Base-by-base conservation (phyloP, 2,329 filamentous ascomycete species). In the Neodidymelliopsis sp. region DNA sequence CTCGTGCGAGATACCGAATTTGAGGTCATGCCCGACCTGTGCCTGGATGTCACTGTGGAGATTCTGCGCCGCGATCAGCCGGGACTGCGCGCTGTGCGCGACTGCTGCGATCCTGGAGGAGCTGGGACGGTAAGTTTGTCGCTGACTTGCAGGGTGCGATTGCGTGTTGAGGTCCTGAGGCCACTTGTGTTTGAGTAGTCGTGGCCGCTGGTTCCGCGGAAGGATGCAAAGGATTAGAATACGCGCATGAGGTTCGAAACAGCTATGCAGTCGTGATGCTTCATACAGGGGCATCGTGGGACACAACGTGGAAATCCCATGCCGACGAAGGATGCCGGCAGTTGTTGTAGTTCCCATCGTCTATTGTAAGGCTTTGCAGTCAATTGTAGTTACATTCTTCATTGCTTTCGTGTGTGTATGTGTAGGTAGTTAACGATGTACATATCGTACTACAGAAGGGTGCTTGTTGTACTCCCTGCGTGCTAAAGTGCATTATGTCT, bases 211-310 rank as follows among this genome's bases (percentile, higher is more conserved):
- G 12, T 34, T 3, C 43, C 43, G 43, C 29, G 36, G 36, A 35
- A 22, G 36, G 24, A 40, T 39, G 36, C 27, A 33, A n/a, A n/a
- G 25, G 33, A 45, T 31, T 18, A 33, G 20, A 15, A 33, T 22
- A 15, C 35, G 22, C 43, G 34, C 33, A 35, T 40, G 30, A 28
- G 30, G 30, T 47, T n/a, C 37, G 36, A 47, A 40, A 47, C 44
- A 30, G 24, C 36, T 30, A 40, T 47, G 23, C 19, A 8, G 29
- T 11, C 8, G 16, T 13, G 19, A 23, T 28, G 44, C 40, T 27
- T 40, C 44, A 42, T 28, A 28, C 22, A 47, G 4, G 41, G n/a
- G 12, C 28, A 39, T 39, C 29, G 35, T 40, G 43, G 35, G 15
- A 40, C 43, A 15, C 24, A 16, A 16, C 36, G 30, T 40, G 44